A percentile compares a stretch with the other conserved stretches of the same genome.
Evolutionary conservation across 2,329 filamentous ascomycete species (phyloP).

Genomic region (Massarina eburnea): DNA sequence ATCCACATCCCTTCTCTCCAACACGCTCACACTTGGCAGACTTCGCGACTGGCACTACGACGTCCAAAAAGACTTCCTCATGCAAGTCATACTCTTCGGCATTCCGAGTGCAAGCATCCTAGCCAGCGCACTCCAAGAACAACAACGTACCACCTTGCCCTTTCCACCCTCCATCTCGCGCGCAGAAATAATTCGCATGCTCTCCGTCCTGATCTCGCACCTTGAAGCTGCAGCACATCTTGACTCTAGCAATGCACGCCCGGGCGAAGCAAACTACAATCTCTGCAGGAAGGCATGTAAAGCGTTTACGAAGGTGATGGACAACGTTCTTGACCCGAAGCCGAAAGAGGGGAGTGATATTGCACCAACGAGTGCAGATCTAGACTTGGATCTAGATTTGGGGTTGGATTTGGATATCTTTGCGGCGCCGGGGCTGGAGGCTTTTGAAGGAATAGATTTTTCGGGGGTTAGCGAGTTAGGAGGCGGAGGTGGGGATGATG

Average conservation of each 20-base stretch:
- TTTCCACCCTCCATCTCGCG: conserved; percentile 38
- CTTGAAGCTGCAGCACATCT: conserved; percentile 36
- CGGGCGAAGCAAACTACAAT: conserved; percentile 39
- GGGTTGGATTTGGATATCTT: conserved; percentile 25
- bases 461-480: conserved; percentile 15
- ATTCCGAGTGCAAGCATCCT: conserved; percentile 32
- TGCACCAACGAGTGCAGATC: conserved; percentile 12
- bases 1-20: conserved; percentile 28
- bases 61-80: conserved; percentile 32
- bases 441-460: conserved; percentile 33
- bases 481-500: conserved; percentile 13
- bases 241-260: conserved; percentile 33
- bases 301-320: conserved; percentile 33
- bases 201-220: conserved; percentile 45
- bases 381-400: conserved; percentile 19
- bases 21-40: conserved; percentile 27
- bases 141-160: conserved; percentile 24
- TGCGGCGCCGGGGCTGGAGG: conserved; percentile 28
- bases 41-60: conserved; percentile 37
- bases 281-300: conserved; percentile 34
- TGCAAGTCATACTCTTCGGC: conserved; percentile 31
- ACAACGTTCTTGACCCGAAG: conserved; percentile 30
- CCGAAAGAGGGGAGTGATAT: conserved; percentile 10
- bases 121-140: conserved; percentile 32
- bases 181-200: conserved; percentile 41